A percentile compares a stretch with the other conserved stretches of the same genome.
Conservation (phyloP, 495 filamentous ascomycete species). For the Penicillium pulvis region DNA sequence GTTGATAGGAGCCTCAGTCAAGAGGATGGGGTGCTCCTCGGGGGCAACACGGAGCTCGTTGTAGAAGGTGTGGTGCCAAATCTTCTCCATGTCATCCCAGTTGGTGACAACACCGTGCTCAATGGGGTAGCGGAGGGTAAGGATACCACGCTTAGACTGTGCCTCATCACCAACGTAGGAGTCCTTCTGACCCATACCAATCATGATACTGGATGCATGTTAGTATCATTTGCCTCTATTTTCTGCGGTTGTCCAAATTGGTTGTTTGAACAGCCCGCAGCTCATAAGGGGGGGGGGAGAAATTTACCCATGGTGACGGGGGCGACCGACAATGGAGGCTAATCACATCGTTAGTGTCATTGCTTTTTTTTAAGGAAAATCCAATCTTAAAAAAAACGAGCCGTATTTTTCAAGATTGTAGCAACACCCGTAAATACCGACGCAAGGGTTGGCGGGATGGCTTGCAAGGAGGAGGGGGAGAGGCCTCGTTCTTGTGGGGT, state of each 20-base stretch:
- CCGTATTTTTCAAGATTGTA: not conserved
- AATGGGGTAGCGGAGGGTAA: slow-evolving; percentile 98
- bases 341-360: slow-evolving; percentile 27
- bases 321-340: slow-evolving; percentile 99
- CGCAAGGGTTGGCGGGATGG: slow-evolving; percentile 35
- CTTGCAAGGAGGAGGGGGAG: slow-evolving; percentile 23
- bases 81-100: slow-evolving; percentile 99
- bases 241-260: not conserved
- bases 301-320: slow-evolving; percentile 98
- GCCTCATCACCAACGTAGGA: slow-evolving; percentile 99
- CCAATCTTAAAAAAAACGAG: slow-evolving; percentile 1
- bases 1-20: slow-evolving; percentile 99
- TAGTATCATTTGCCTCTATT: slow-evolving; percentile 23
- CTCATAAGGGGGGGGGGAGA: slow-evolving; percentile 32
- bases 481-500: slow-evolving; percentile 24
- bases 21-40: slow-evolving; percentile 98
- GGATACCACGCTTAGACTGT: slow-evolving; percentile 99
- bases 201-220: slow-evolving; percentile 84
- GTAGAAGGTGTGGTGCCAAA: slow-evolving; percentile 99
- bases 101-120: slow-evolving; percentile 99
- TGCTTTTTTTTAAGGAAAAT: slow-evolving; percentile 1
- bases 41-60: slow-evolving; percentile 99
- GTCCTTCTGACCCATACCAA: slow-evolving; percentile 99
- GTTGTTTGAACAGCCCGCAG: not conserved
- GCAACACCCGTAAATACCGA: slow-evolving; percentile 13